Conservation (phyloP, 331 rosid species). For the Rhamnella rubrinervis region DNA sequence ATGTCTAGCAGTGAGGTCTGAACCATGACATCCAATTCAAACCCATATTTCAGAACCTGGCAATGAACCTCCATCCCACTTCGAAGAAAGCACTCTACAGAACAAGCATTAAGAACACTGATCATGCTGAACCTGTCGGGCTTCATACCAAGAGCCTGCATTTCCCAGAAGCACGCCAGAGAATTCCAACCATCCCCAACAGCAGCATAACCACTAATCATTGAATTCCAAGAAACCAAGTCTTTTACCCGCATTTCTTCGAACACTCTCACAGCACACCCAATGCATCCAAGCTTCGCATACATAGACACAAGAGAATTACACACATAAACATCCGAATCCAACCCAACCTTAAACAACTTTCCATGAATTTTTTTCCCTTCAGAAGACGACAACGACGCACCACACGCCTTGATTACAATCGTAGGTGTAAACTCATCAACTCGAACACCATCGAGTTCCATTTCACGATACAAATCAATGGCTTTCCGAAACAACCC, state of each 20-base stretch:
- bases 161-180: slow-evolving; percentile 37
- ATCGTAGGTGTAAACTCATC: slow-evolving; percentile 53
- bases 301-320: slow-evolving; percentile 50
- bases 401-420: slow-evolving; percentile 52
- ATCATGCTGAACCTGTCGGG: slow-evolving; percentile 46
- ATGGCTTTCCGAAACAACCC: slow-evolving; percentile 40
- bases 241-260: slow-evolving; percentile 47
- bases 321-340: slow-evolving; percentile 40
- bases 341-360: slow-evolving; percentile 49
- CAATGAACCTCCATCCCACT: slow-evolving; percentile 49
- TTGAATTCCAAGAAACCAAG: slow-evolving; percentile 56
- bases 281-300: slow-evolving; percentile 41
- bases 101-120: slow-evolving; percentile 44
- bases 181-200: slow-evolving; percentile 34
- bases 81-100: slow-evolving; percentile 27
- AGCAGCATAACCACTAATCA: slow-evolving; percentile 44
- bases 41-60: slow-evolving; percentile 36
- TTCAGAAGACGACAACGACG: slow-evolving; percentile 28
- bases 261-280: slow-evolving; percentile 46
- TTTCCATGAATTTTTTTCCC: slow-evolving; percentile 42
- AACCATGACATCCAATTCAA: slow-evolving; percentile 44
- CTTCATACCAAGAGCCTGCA: slow-evolving; percentile 35
- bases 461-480: slow-evolving; percentile 46
- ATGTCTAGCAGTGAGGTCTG: slow-evolving; percentile 52
- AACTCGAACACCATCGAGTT: slow-evolving; percentile 32